phyloP scores from a whole-genome alignment of 2,329 filamentous ascomycete species.

The Colletotrichum filicis region DNA sequence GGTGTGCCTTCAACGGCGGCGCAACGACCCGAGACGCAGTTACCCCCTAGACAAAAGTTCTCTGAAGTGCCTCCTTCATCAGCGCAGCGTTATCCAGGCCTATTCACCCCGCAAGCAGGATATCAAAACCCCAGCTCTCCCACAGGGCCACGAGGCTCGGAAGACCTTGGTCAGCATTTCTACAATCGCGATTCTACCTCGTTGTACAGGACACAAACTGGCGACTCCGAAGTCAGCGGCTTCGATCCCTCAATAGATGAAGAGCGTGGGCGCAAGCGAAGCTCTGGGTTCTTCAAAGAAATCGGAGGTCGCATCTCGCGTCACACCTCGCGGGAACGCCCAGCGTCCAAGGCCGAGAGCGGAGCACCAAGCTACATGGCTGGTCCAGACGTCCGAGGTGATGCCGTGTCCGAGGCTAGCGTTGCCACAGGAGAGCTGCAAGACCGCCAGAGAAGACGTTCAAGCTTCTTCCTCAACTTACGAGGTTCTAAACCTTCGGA shows the following conservation, averaged over 20 bases:
- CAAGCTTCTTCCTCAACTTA: conserved; percentile 51
- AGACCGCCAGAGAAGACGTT: conserved; percentile 49
- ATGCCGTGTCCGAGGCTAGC: conserved; percentile 56
- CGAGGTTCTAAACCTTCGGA: conserved; percentile 37
- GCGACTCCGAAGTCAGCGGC: conserved; percentile 50
- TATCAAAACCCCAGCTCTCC: conserved; percentile 27
- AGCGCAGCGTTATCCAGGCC: conserved; percentile 59
- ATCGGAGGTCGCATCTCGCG: conserved; percentile 56
- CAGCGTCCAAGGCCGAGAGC: conserved; percentile 39
- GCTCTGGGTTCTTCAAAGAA: conserved; percentile 62
- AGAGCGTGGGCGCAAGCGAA: conserved; percentile 49
- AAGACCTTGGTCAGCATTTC: conserved; percentile 32
- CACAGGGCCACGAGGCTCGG: conserved; percentile 36
- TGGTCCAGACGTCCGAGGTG: conserved; percentile 42
- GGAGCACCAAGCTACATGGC: conserved; percentile 1
- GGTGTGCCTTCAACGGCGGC: conserved; percentile 42
- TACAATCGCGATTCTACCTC: conserved; percentile 43
- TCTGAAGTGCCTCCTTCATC: conserved; percentile 62
- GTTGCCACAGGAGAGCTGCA: conserved; percentile 50
- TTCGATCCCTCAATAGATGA: conserved; percentile 50
- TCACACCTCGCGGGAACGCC: conserved; percentile 45
- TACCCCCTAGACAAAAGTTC: conserved; percentile 41
- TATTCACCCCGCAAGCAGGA: conserved; percentile 47
- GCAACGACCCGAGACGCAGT: conserved; percentile 31
- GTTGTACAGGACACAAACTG: conserved; percentile 51